Evolutionary conservation across 164 flowering plant genomes (phyloP), one percentile per base, ranked within the genome.

Genomic region (Sextonia rubra): DNA sequence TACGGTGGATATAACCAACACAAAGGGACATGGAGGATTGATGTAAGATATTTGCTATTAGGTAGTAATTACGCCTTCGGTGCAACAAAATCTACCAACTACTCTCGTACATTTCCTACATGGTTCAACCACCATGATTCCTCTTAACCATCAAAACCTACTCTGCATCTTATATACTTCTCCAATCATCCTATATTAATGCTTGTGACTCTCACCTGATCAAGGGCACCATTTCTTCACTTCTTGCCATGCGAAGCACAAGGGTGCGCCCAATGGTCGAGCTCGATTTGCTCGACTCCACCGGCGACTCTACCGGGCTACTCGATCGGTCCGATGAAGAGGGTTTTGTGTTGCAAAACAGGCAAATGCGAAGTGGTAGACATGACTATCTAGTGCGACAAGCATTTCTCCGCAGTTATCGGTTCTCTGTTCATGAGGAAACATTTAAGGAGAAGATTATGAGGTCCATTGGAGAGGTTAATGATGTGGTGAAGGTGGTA

Each of bases 331-430:
- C 68, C 7, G 4, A 14, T 2, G 60, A 47, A 3, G 69, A 26
- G 2, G 64, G 22, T n/a, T 20, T 20, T 5, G 5, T 20, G n/a
- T 18, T 14, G 5, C 58, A 52, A 52, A 15, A 15, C 20, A 15
- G 37, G 32, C 30, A 25, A 2, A 27, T 15, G 12, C 47, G 55
- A 8, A 6, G 60, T 14, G 68, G 5, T 2, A 71, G 70, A 1
- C 80, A 69, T 12, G 80, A 81, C 47, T 77, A 69, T 66, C 73
- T 72, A 11, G 78, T 75, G 15, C 2, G 86, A 47, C 81, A 75
- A 4, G 84, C 83, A 22, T 81, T 84, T 66, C 77, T 84, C 2
- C 75, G 63, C 26, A 84, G 86, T 27, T 84, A 84, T 49, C 83
- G 73, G 47, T 78, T 84, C 60, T 63, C 77, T 1, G 60, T 71